Evolutionary conservation across 2,329 filamentous ascomycete species (phyloP).

Genomic region (Trichophyton benhamiae): DNA sequence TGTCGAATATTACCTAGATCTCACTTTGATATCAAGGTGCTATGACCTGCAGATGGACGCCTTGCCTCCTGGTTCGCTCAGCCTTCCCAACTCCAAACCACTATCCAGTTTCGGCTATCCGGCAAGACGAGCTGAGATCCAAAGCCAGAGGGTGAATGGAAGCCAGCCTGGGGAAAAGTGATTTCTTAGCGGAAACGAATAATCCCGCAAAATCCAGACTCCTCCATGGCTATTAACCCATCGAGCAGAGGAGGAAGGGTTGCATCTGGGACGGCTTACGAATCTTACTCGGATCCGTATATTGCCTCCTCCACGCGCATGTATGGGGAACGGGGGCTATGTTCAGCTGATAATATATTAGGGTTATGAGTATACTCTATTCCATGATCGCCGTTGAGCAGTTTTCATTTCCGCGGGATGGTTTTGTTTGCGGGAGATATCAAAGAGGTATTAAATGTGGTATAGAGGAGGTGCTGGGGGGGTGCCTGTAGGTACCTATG

Average conservation of each 20-base stretch:
- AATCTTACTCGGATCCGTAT: background rate
- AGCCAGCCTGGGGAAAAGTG: background rate
- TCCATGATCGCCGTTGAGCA: background rate
- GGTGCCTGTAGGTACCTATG: background rate
- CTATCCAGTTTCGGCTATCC: background rate
- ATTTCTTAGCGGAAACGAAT: background rate
- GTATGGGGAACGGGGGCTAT: background rate
- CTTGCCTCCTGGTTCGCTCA: background rate
- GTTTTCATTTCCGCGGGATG: background rate
- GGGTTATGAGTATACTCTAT: background rate
- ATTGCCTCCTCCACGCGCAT: background rate
- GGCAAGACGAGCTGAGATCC: background rate
- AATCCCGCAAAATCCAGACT: background rate
- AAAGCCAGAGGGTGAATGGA: background rate
- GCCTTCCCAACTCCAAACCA: background rate
- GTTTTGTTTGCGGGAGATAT: background rate
- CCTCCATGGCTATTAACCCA: background rate
- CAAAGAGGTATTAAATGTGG: background rate
- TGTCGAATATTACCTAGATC: background rate
- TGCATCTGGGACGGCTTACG: background rate
- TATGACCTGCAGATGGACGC: conserved; percentile 3
- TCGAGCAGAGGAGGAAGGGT: background rate
- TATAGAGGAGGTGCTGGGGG: background rate
- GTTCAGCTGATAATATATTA: background rate
- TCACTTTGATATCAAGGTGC: background rate